Evolutionary conservation across 2,329 filamentous ascomycete genomes (phyloP), one percentile per base, ranked within the genome.

Genomic region (Domatiomyces catenatus): DNA sequence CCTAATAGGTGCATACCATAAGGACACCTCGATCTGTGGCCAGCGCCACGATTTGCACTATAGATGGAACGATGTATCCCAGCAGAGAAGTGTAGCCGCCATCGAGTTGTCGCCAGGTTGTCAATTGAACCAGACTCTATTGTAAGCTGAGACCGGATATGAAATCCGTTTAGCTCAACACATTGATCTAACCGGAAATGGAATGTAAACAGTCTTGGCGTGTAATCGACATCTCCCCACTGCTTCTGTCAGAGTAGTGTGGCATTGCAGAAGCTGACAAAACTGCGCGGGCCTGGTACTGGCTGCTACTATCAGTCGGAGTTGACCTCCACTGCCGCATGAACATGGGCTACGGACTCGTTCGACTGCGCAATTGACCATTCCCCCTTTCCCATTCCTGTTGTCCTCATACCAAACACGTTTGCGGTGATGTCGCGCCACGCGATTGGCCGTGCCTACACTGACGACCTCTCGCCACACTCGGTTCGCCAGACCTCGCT

Each of bases 401-500:
- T 15, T 15, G 15, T 15, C 32, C 32, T 15, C 10, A 10, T 5
- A 15, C 10, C 32, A 15, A 45, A 45, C 18, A 20, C 5, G 20
- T 24, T 19, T 28, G 18, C 36, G 51, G 54, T 53, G 24, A 58
- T 58, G 56, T 58, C 56, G 50, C 54, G 52, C 42, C 53, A 58
- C 55, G 50, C 49, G 18, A 52, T 59, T 28, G 52, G 54, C 43
- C 51, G 52, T 44, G 44, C 52, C 15, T 56, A 59, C 48, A 53
- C 55, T 50, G 57, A 59, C 49, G 49, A 57, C 36, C 50, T 52
- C 6, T 53, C 47, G 44, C 46, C 36, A 2, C 42, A 51, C 42
- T 68, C 71, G 17, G 60, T 69, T 50, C 73, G 75, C 57, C 73
- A 78, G 63, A 70, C 70, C 18, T 79, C 76, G 5, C 75, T 66